These are phyloP conservation scores for Pistacia integerrima DNA, from an alignment of 345 rosid species.

Conservation along the genomic window DNA sequence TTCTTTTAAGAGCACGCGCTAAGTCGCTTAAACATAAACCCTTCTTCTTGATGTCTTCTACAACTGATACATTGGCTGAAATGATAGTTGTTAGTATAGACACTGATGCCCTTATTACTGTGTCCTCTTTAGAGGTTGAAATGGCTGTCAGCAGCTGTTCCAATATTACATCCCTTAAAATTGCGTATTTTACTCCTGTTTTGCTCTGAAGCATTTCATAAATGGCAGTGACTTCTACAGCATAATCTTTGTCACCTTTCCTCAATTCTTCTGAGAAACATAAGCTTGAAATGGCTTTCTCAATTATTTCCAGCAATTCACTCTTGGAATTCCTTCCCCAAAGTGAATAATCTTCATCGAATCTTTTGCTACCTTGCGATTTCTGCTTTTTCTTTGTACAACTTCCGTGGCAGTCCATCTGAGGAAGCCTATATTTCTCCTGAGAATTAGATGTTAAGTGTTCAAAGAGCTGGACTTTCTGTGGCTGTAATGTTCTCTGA, in stretches of 20 bases:
- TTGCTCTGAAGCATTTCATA: slow-evolving; percentile 64
- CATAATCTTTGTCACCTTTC: slow-evolving; percentile 54
- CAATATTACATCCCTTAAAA: slow-evolving; percentile 70
- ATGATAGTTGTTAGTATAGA: slow-evolving; percentile 63
- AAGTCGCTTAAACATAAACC: slow-evolving; percentile 64
- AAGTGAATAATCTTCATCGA: slow-evolving; percentile 22
- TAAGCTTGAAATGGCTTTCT: slow-evolving; percentile 56
- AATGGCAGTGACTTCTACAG: slow-evolving; percentile 58
- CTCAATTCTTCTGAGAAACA: slow-evolving; percentile 52
- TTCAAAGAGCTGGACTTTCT: slow-evolving; percentile 41
- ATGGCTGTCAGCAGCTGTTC: slow-evolving; percentile 72
- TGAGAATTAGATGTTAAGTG: slow-evolving; percentile 33
- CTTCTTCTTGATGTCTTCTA: slow-evolving; percentile 69
- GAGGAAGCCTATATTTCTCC: slow-evolving; percentile 19
- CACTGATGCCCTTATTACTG: slow-evolving; percentile 62
- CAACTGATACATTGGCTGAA: slow-evolving; percentile 52
- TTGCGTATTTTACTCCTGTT: slow-evolving; percentile 58
- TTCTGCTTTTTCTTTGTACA: slow-evolving; percentile 33
- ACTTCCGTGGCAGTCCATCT: slow-evolving; percentile 20
- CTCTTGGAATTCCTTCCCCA: slow-evolving; percentile 34
- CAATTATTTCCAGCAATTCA: slow-evolving; percentile 54
- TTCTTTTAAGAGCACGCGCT: slow-evolving; percentile 68
- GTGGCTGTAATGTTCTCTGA: slow-evolving; percentile 27
- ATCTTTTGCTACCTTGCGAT: slow-evolving; percentile 19
- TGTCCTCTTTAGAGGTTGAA: slow-evolving; percentile 74